Percentiles rank a stretch among this genome's conserved stretches.
These are phyloP conservation scores for Xylaria sp. DNA, from an alignment of 2,329 filamentous ascomycete genomes.

Conservation along the genomic window DNA sequence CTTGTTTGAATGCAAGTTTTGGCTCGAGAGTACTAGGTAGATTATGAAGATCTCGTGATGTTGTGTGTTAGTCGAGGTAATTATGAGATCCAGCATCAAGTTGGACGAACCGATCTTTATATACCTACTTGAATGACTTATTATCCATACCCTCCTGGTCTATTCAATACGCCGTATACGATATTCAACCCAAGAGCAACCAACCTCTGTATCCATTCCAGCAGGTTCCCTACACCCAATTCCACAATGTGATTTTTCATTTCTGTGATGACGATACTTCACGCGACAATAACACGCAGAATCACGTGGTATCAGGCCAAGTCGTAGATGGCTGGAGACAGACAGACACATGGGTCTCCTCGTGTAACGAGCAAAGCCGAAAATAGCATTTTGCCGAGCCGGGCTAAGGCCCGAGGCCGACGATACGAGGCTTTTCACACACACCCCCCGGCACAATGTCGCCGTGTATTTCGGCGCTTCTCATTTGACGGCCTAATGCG, in stretches of 20 bases:
- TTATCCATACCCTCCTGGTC: not conserved
- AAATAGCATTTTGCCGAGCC: slow-evolving; percentile 14
- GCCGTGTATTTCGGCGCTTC: not conserved
- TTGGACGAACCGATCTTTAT: not conserved
- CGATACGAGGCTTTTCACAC: not conserved
- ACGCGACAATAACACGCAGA: slow-evolving; percentile 4
- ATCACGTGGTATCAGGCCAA: slow-evolving; percentile 7
- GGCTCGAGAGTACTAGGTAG: not conserved
- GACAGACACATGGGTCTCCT: no score
- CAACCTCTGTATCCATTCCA: not conserved
- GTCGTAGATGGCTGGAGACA: no score
- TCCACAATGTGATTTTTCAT: not conserved
- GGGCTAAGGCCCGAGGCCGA: slow-evolving; percentile 7
- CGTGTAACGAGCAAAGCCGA: not conserved
- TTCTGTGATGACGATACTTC: not conserved
- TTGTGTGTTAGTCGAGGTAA: not conserved
- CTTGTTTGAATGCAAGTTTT: not conserved
- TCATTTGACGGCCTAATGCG: not conserved
- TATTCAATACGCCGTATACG: not conserved
- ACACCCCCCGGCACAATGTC: no score
- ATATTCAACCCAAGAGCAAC: not conserved
- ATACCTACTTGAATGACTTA: not conserved
- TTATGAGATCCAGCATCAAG: not conserved
- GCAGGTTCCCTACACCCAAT: not conserved
- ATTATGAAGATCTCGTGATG: not conserved